phyloP scores from a whole-genome alignment of 164 flowering plant genomes.

The Magnolia officinalis region DNA sequence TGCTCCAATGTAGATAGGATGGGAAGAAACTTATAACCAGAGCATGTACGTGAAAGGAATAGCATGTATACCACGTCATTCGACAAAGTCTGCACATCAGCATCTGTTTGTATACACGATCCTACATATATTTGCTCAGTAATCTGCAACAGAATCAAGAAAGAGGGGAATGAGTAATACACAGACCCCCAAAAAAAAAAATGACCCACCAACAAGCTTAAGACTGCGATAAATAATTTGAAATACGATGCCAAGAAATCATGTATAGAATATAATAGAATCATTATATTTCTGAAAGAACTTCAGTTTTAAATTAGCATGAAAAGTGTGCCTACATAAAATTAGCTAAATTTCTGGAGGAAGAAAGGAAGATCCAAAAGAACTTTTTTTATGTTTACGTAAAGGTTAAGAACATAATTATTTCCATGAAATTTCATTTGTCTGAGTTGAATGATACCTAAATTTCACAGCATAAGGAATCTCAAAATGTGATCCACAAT shows the following conservation, averaged over 20 bases:
- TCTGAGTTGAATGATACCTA: background rate
- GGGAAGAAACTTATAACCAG: background rate
- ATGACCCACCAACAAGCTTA: background rate
- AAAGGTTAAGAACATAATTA: background rate
- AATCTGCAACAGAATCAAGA: conserved; percentile 44
- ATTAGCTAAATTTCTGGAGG: background rate
- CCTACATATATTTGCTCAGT: conserved; percentile 94
- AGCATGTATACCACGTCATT: conserved; percentile 30
- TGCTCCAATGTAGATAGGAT: too few relatives aligned
- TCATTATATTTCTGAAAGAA: background rate
- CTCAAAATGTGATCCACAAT: background rate
- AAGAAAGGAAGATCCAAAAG: background rate
- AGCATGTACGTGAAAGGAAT: background rate
- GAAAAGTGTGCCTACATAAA: background rate
- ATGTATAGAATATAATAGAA: background rate
- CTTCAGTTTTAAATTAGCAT: background rate
- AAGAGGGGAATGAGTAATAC: background rate
- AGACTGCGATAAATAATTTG: background rate
- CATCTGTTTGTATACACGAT: conserved; percentile 80
- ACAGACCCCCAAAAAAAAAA: background rate
- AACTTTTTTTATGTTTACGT: background rate
- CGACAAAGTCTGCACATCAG: conserved; percentile 63
- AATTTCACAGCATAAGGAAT: background rate
- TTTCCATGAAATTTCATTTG: too few relatives aligned
- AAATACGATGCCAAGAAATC: background rate